Base-by-base conservation (phyloP, 148 eudicot genomes). In the Heliamphora exappendiculata region DNA sequence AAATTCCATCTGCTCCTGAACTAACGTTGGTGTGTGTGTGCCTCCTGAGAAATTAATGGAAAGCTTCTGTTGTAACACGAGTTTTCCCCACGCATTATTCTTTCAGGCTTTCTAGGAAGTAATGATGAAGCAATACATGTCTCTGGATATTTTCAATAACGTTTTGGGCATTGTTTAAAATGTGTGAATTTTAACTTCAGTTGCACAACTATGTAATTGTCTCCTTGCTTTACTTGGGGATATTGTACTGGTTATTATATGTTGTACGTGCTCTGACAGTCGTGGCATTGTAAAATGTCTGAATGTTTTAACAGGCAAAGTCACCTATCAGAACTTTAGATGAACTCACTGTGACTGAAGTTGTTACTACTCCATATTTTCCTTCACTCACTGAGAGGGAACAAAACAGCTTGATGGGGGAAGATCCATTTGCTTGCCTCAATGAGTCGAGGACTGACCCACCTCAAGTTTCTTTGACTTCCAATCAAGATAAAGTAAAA, bases 281-380 rank as follows among this genome's bases (percentile, higher is more conserved):
- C 1, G 2, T 55, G 20, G 5, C 45, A 31, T 44, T 64, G 24
- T 33, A 41, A 26, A 41, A 12, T 34, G 7, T 70, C 26, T 77
- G 37, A 12, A 67, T 84, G 77, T 29, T 71, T 59, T 75, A 28
- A 78, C 93, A 93, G 99, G 99, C 99, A 5, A 93, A 87, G 37
- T 93, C 99, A 76, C 94, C 99, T 19, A 70, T 95, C 62, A 87
- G 93, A 82, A 87, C 84, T 65, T 76, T 95, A 66, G 98, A 93
- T 13, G 99, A 95, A 80, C 80, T 95, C 70, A 80, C 67, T 78
- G 97, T 95, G 76, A 81, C 73, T 17, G 93, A 93, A 81, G 86
- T 93, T 67, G 78, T 81, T 72, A 80, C 97, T 67, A 63, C 83
- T 80, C 88, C 92, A 53, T 85, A 78, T 87, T 89, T 91, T 77